Base-by-base conservation (phyloP, 495 filamentous ascomycete genomes). In the Astrothelium macrocarpum region DNA sequence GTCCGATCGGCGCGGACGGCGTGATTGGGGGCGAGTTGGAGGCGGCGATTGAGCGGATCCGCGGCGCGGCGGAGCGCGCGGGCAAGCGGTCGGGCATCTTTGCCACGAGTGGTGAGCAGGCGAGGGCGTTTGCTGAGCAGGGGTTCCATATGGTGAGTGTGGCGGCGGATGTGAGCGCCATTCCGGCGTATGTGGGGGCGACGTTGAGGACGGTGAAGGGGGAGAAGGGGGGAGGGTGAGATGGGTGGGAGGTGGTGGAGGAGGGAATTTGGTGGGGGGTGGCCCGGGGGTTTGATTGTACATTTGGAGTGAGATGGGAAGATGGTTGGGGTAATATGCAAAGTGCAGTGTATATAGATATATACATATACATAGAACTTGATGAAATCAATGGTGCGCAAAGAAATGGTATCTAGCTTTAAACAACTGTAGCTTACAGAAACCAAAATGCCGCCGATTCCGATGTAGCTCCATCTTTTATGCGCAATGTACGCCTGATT, bases 81-180 rank as follows among this genome's bases (percentile, higher is more conserved):
- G 88, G 88, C 3, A 94, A 90, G 78, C 87, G 83, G 74, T 81
- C 82, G 43, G 90, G 87, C 32, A 91, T 95, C 61, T 94, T 88
- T 71, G 90, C 87, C 74, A 84, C 83, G 1, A 78, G 77, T 56
- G 87, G 85, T 0, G 79, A 82, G 65, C 84, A 90, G 70, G 83
- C 87, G 5, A 81, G 76, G 64, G 64, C 71, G 34, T 90, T 83
- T 68, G 82, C 81, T 0, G 80, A 89, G 23, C 79, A 80, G 66
- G 90, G 90, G 2, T 94, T 90, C 63, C 79, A 91, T 69, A 91
- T 94, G 88, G 79, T 91, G 46, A 85, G 80, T 65, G 62, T 49
- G 0, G 62, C 59, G 25, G 62, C 62, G 14, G 62, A 63, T 36
- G 59, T 63, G 62, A 26, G n/a, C 2, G 62, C 62, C 4, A 5